These are phyloP conservation scores for Peronosclerospora sorghi DNA, from an alignment of 352 stramenopile species.

Conservation along the genomic window DNA sequence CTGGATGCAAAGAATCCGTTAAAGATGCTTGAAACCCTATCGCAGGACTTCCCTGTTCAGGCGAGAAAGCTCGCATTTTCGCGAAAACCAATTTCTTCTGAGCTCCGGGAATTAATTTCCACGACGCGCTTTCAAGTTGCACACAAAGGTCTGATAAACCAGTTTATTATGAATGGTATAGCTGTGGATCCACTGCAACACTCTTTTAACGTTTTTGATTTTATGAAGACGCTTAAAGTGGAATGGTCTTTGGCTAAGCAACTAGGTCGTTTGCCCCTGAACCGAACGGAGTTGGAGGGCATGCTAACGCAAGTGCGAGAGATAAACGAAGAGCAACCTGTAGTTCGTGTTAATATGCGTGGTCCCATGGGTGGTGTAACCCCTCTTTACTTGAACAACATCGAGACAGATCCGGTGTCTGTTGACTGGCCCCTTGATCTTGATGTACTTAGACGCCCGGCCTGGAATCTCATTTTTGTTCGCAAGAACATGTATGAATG, in stretches of 20 bases:
- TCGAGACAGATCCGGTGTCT: constrained; percentile 55
- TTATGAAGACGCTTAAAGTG: constrained; percentile 67
- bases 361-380: constrained; percentile 42
- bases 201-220: constrained; percentile 89
- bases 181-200: constrained; percentile 60
- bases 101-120: constrained; percentile 38
- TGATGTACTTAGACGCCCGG: constrained; percentile 28
- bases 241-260: constrained; percentile 73
- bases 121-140: constrained; percentile 21
- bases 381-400: constrained; percentile 74
- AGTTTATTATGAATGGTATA: constrained; percentile 85
- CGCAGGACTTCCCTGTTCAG: constrained; percentile 86
- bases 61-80: constrained; percentile 66
- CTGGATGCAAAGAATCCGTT: constrained; percentile 68
- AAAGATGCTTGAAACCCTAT: constrained; percentile 59
- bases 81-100: constrained; percentile 34
- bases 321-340: constrained; percentile 29
- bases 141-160: constrained; percentile 34
- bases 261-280: constrained; percentile 36
- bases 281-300: constrained; percentile 30
- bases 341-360: constrained; percentile 54
- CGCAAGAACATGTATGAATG: constrained; percentile 85
- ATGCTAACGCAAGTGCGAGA: constrained; percentile 56
- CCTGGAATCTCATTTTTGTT: constrained; percentile 80
- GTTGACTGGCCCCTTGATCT: constrained; percentile 40